Conservation (phyloP, 805 yeast genomes). For the Kodamaea kaohsiungensis region DNA sequence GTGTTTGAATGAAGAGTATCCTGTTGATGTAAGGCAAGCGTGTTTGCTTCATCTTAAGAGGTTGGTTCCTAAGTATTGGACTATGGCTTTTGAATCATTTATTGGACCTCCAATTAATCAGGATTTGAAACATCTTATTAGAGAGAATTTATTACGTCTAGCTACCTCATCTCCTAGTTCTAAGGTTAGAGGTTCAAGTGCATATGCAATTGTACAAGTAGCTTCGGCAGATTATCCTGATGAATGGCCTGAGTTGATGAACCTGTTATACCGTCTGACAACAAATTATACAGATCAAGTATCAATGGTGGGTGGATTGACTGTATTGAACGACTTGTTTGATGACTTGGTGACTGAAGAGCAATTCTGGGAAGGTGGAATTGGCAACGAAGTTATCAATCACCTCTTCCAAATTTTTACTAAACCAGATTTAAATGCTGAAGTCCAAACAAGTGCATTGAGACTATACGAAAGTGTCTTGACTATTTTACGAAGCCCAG, state of each 20-base stretch:
- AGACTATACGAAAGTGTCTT: conserved; percentile 55
- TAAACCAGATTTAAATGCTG: conserved; percentile 27
- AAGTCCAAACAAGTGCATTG: conserved; percentile 49
- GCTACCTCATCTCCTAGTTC: conserved; percentile 46
- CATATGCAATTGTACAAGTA: conserved; percentile 78
- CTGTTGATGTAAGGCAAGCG: conserved; percentile 54
- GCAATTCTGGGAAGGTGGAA: conserved; percentile 77
- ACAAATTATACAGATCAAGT: conserved; percentile 27
- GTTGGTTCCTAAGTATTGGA: conserved; percentile 75
- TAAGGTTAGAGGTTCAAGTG: conserved; percentile 64
- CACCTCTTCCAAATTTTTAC: conserved; percentile 48
- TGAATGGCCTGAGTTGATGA: conserved; percentile 82
- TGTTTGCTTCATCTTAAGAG: conserved; percentile 67
- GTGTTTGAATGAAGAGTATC: conserved; percentile 31
- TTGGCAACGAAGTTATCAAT: conserved; percentile 55
- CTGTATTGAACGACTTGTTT: conserved; percentile 71
- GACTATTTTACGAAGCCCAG: conserved; percentile 53
- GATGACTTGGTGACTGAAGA: conserved; percentile 86
- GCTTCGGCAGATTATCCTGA: conserved; percentile 93
- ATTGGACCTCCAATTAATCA: conserved; percentile 63
- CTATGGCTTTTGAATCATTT: conserved; percentile 76
- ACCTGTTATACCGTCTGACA: conserved; percentile 46
- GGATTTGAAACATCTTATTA: conserved; percentile 50
- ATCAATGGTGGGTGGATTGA: conserved; percentile 53
- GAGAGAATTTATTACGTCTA: conserved; percentile 52